phyloP scores from a whole-genome alignment of 352 stramenopile genomes.

The Globisporangium acanthophoron region DNA sequence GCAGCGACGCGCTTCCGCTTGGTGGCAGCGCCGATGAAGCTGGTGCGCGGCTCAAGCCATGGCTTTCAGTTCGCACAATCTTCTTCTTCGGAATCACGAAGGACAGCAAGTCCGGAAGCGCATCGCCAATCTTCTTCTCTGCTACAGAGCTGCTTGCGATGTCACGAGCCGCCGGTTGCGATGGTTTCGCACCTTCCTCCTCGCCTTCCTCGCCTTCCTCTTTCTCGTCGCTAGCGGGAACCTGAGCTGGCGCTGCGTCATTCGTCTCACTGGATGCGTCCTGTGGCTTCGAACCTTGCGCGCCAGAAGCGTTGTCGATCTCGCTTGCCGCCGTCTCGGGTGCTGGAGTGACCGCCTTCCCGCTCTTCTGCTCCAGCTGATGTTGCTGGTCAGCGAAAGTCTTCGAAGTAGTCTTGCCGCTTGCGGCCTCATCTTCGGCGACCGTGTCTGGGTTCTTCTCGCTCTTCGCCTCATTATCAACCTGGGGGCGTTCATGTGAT shows the following conservation, averaged over 20 bases:
- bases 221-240: background rate
- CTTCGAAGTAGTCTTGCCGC: background rate
- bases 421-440: background rate
- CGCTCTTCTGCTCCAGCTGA: background rate
- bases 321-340: background rate
- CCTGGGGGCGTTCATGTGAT: background rate
- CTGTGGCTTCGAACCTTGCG: background rate
- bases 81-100: conserved; percentile 46
- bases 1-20: conserved; percentile 1
- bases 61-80: conserved; percentile 8
- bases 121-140: background rate
- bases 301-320: background rate
- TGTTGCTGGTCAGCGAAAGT: background rate
- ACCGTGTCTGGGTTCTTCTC: background rate
- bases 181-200: background rate
- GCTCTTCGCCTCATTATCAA: background rate
- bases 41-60: background rate
- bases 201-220: conserved; percentile 7
- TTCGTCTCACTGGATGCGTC: background rate
- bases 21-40: background rate
- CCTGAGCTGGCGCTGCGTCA: background rate
- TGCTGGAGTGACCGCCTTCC: background rate
- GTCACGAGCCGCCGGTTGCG: background rate
- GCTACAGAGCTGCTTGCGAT: background rate
- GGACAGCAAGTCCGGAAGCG: conserved; percentile 19